These are phyloP conservation scores for Rusavskia elegans DNA, from an alignment of 495 filamentous ascomycete species.

Conservation along the genomic window DNA sequence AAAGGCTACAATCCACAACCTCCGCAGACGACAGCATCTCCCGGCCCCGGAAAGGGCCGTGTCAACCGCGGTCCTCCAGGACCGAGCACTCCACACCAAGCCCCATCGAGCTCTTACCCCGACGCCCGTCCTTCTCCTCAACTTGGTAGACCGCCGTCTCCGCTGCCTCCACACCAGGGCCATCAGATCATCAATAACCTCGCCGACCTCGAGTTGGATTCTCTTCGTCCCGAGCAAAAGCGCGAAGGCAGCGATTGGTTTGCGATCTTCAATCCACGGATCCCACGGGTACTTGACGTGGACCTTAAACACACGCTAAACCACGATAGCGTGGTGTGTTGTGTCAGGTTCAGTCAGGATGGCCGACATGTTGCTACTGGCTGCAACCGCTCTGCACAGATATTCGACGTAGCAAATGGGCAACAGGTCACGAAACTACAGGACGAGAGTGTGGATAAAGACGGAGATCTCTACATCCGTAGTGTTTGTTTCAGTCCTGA, in stretches of 20 bases:
- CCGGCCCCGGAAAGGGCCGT: conserved; percentile 58
- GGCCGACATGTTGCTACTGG: conserved; percentile 82
- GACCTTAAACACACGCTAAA: conserved; percentile 73
- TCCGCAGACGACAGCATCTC: conserved; percentile 74
- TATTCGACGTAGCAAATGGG: conserved; percentile 70
- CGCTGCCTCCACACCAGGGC: conserved; percentile 33
- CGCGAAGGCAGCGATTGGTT: conserved; percentile 77
- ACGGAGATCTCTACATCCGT: conserved; percentile 75
- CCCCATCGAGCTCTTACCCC: conserved; percentile 64
- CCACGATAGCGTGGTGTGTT: conserved; percentile 84
- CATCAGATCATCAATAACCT: conserved; percentile 62
- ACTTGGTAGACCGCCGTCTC: conserved; percentile 64
- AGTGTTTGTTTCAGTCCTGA: conserved; percentile 91
- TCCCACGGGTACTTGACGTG: conserved; percentile 70
- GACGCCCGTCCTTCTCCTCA: conserved; percentile 73
- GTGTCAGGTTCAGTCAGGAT: conserved; percentile 77
- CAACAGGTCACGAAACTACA: conserved; percentile 65
- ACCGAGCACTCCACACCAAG: conserved; percentile 69
- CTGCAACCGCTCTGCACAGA: conserved; percentile 78
- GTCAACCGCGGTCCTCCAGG: conserved; percentile 29
- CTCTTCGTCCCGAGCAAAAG: conserved; percentile 67
- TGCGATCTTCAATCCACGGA: conserved; percentile 74
- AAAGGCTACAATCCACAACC: conserved; percentile 50
- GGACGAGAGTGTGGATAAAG: conserved; percentile 69
- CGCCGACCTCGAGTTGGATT: conserved; percentile 74